Evolutionary conservation across 1,284 basidiomycete species (phyloP), one percentile per base, ranked within the genome.

Genomic region (Stygiomarasmius scandens): DNA sequence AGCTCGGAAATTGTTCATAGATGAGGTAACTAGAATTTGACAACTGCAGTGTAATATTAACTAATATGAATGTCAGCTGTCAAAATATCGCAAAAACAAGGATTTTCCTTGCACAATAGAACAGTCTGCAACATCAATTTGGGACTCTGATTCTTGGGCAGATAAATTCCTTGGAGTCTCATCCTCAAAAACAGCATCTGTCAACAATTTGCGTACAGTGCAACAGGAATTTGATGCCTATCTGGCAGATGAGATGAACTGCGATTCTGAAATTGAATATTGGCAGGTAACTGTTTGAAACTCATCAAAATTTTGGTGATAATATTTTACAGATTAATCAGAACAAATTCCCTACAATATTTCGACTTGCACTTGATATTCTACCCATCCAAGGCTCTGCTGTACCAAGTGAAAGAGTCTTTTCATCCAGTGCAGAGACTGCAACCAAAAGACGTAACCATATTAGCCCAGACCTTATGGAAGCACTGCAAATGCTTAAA

Each of bases 401-500:
- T 22, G 49, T 56, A 5, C 55, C 55, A n/a, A 52, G 36, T 23
- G 49, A 56, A 47, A 24, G 49, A 20, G 55, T 52, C 2, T 56
- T 56, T 23, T 56, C 55, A 3, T 56, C 55, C n/a, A n/a, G n/a
- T 34, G 38, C 41, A 23, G 45, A 45, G 29, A 56, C 55, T 0
- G 34, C 25, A 10, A 52, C 55, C 11, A 3, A 23, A 4, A 9
- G 49, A 12, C 25, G 49, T 5, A 52, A 45, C 22, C 11, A 41
- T 2, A 1, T 52, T 25, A 32, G n/a, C 1, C 49, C 55, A 10
- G 1, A 36, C 3, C 43, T 56, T 22, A 14, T 56, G 11, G 49
- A 56, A 46, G 55, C 49, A 4, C 32, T 51, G 4, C 48, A 51
- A 24, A 51, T 56, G n/a, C 27, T 56, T 16, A 56, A 56, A 24